phyloP scores from a whole-genome alignment of 2,329 filamentous ascomycete species.

The Dothideomycetes sp. region DNA sequence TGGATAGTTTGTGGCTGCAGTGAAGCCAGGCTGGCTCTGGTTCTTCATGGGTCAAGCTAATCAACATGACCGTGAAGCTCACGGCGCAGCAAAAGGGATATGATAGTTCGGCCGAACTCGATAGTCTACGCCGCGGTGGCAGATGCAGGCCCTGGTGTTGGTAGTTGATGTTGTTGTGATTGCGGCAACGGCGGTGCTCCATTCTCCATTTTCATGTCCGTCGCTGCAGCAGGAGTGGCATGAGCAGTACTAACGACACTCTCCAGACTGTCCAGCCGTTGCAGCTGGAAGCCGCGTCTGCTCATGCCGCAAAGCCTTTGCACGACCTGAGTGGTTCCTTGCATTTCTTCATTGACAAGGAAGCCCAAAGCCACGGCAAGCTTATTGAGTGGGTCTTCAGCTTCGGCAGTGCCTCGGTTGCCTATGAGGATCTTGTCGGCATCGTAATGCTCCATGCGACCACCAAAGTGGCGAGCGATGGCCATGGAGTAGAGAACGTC shows the following conservation, averaged over 20 bases:
- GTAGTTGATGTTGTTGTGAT: no score
- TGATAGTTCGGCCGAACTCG: no score
- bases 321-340: conserved; percentile 36
- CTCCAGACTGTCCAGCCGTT: conserved; percentile 8
- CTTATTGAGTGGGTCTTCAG: conserved; percentile 31
- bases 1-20: no score
- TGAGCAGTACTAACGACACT: not conserved
- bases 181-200: no score
- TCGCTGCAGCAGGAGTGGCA: not conserved
- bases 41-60: no score
- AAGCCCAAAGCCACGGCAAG: conserved; percentile 38
- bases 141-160: no score
- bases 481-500: conserved; percentile 86
- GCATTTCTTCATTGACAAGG: conserved; percentile 33
- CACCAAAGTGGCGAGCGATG: conserved; percentile 63
- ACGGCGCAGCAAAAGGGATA: no score
- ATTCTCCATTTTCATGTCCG: no score
- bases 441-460: conserved; percentile 38
- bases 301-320: conserved; percentile 39
- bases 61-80: no score
- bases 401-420: conserved; percentile 15
- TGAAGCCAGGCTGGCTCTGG: no score
- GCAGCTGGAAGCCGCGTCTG: conserved; percentile 30
- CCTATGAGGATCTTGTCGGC: conserved; percentile 16
- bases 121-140: no score